Conservation (phyloP, 306 rosid species). For the Delonix regia region DNA sequence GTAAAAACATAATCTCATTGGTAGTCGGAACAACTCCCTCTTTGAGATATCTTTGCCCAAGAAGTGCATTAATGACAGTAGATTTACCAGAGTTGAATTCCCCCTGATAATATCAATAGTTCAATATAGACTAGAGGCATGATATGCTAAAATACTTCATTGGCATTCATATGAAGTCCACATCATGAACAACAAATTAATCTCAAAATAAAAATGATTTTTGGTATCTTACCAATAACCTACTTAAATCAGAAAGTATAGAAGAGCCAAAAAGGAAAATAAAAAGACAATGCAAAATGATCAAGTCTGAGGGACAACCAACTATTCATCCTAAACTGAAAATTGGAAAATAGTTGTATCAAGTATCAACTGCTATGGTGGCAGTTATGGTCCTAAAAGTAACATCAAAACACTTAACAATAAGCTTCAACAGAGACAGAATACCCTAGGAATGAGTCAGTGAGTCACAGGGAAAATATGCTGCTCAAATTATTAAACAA, state of each 20-base stretch:
- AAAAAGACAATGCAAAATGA: background rate
- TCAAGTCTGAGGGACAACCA: slow-evolving; percentile 18
- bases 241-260: slow-evolving; percentile 15
- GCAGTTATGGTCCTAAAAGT: background rate
- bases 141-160: slow-evolving; percentile 34
- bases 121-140: slow-evolving; percentile 8
- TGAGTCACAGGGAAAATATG: background rate
- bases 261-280: background rate
- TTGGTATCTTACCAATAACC: slow-evolving; percentile 6
- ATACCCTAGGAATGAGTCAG: background rate
- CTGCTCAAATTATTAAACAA: background rate
- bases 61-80: slow-evolving; percentile 95
- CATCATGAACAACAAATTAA: background rate
- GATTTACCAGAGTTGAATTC: slow-evolving; percentile 99
- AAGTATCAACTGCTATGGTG: background rate
- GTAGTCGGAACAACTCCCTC: slow-evolving; percentile 99
- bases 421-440: background rate
- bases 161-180: slow-evolving; percentile 31
- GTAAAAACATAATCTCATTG: slow-evolving; percentile 90
- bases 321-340: slow-evolving; percentile 20
- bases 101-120: slow-evolving; percentile 62
- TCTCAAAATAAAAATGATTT: slow-evolving; percentile 9
- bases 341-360: background rate
- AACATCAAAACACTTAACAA: slow-evolving; percentile 8
- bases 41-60: slow-evolving; percentile 87